These are phyloP conservation scores for Graphiopsis chlorocephala DNA, from an alignment of 2,329 filamentous ascomycete genomes.

Conservation along the genomic window DNA sequence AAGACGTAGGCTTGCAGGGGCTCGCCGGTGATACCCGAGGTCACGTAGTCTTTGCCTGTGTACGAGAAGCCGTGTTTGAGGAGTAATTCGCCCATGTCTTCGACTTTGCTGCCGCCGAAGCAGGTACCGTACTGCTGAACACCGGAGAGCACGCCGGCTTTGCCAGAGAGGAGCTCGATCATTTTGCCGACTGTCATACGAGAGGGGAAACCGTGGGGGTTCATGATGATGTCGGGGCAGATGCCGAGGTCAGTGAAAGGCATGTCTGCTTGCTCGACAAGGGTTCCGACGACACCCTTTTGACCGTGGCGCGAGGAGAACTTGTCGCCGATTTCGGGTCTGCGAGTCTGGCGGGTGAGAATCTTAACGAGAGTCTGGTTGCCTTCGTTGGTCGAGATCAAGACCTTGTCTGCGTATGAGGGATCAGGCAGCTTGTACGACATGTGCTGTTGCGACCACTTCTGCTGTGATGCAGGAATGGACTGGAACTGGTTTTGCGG, in stretches of 20 bases:
- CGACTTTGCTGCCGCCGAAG: slow-evolving; percentile 79
- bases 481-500: slow-evolving; percentile 71
- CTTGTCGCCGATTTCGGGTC: slow-evolving; percentile 95
- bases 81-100: slow-evolving; percentile 83
- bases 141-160: slow-evolving; percentile 83
- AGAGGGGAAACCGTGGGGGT: slow-evolving; percentile 98
- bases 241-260: slow-evolving; percentile 90
- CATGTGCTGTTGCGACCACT: slow-evolving; percentile 41
- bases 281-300: slow-evolving; percentile 95
- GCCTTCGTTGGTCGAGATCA: slow-evolving; percentile 84
- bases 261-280: slow-evolving; percentile 94
- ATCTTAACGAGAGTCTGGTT: slow-evolving; percentile 89
- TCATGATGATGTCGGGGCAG: slow-evolving; percentile 99
- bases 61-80: slow-evolving; percentile 90
- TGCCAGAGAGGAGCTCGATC: slow-evolving; percentile 90
- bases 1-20: slow-evolving; percentile 94
- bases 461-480: slow-evolving; percentile 26
- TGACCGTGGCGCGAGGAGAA: slow-evolving; percentile 98
- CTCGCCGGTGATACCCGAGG: slow-evolving; percentile 91
- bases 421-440: slow-evolving; percentile 57
- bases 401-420: slow-evolving; percentile 94
- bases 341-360: slow-evolving; percentile 90
- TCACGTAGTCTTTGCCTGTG: slow-evolving; percentile 96
- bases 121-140: slow-evolving; percentile 85
- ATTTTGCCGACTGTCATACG: slow-evolving; percentile 99